Evolutionary conservation across 73 alveolate genomes (phyloP).

Genomic region (Breviolum minutum): DNA sequence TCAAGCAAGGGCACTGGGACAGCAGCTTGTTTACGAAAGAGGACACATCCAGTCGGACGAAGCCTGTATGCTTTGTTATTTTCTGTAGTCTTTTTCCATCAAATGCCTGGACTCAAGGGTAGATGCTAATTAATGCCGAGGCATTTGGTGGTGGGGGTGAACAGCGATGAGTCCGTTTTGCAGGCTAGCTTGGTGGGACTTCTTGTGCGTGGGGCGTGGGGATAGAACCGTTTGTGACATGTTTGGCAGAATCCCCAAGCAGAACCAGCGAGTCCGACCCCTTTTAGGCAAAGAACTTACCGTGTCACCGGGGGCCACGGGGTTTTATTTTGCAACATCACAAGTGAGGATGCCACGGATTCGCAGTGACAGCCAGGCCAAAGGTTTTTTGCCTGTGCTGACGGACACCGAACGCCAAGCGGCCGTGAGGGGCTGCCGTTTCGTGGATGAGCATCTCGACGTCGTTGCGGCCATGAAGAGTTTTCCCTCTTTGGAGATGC

Average conservation of each 20-base stretch:
- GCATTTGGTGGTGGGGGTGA: constrained; percentile 88
- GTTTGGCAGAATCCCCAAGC: not conserved
- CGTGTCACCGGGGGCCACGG: too few species aligned
- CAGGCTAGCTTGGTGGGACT: constrained; percentile 10
- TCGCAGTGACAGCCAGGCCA: constrained; percentile 37
- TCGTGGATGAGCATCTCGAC: constrained; percentile 66
- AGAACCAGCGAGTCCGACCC: not conserved
- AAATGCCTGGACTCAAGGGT: too few species aligned
- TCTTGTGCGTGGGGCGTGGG: not conserved
- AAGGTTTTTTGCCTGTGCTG: constrained; percentile 79
- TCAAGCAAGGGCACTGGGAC: constrained; percentile 97
- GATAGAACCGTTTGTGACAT: not conserved
- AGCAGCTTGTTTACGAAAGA: constrained; percentile 14
- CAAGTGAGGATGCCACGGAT: too few species aligned
- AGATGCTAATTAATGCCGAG: not conserved
- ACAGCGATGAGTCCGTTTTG: constrained; percentile 89
- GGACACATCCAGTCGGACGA: too few species aligned
- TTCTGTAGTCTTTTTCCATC: too few species aligned
- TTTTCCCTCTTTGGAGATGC: too few species aligned
- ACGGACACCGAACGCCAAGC: constrained; percentile 83
- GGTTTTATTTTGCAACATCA: too few species aligned
- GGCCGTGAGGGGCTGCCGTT: constrained; percentile 93
- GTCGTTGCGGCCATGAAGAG: not conserved
- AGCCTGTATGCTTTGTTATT: not conserved
- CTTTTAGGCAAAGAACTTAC: too few species aligned